Percentiles rank a stretch among this genome's conserved stretches.
Conservation (phyloP, 169 alveolate species). For the Pseudocohnilembus persalinus region DNA sequence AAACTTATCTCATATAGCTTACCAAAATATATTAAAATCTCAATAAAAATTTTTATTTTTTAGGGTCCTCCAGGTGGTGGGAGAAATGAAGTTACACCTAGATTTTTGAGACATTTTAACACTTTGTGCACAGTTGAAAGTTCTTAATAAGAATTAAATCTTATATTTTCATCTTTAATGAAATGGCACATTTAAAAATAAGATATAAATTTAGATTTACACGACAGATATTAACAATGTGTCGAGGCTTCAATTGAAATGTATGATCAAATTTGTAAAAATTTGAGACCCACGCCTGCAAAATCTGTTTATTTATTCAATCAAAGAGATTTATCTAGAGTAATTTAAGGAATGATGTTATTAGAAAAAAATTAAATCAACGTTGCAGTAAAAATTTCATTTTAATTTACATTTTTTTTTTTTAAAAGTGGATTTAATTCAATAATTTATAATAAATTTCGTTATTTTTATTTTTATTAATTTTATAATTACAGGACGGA, state of each 20-base stretch:
- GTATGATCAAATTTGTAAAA: constrained; percentile 59
- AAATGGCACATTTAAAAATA: constrained; percentile 70
- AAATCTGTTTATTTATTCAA: constrained; percentile 78
- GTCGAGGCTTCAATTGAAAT: constrained; percentile 73
- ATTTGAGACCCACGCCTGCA: constrained; percentile 79
- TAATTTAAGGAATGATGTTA: constrained; percentile 70
- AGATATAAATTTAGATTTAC: constrained; percentile 45
- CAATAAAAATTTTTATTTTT: no score
- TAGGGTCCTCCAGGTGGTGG: constrained; percentile 81
- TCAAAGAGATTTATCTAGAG: constrained; percentile 77
- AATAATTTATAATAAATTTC: no score
- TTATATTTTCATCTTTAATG: constrained; percentile 67
- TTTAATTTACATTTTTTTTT: no score
- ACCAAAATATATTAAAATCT: no score
- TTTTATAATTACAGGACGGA: no score
- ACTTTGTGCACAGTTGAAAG: constrained; percentile 66
- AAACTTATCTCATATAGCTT: no score
- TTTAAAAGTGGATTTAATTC: no score
- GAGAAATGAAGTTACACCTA: constrained; percentile 68
- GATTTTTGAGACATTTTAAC: constrained; percentile 77
- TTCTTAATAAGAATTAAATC: constrained; percentile 54
- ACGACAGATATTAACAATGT: constrained; percentile 48
- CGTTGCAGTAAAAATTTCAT: constrained; percentile 49
- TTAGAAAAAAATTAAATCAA: constrained; percentile 59
- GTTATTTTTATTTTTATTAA: no score